Percentiles rank a stretch among this genome's conserved stretches.
Conservation (phyloP, 257 asterid genomes). For the Jaltomata sinuosa region DNA sequence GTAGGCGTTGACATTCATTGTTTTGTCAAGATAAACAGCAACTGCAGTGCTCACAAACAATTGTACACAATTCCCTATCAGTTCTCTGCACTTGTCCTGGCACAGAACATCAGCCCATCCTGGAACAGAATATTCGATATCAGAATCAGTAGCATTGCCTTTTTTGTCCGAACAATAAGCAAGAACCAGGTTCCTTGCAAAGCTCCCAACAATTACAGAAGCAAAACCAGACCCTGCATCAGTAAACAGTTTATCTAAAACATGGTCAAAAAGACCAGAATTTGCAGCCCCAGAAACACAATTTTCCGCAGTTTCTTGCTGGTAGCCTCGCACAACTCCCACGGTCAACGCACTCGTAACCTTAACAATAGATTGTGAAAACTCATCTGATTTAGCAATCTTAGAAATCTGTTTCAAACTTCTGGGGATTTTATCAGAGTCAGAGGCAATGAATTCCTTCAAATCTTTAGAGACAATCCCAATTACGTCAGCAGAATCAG, state of each 20-base stretch:
- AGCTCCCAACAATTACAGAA: slow-evolving; percentile 61
- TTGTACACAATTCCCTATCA: slow-evolving; percentile 41
- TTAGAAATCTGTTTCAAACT: slow-evolving; percentile 63
- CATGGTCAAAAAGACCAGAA: slow-evolving; percentile 18
- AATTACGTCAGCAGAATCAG: slow-evolving; percentile 57
- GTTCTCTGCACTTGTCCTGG: slow-evolving; percentile 39
- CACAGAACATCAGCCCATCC: slow-evolving; percentile 33
- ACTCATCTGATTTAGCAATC: slow-evolving; percentile 39
- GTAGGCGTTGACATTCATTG: slow-evolving; percentile 41
- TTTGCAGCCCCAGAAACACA: not conserved
- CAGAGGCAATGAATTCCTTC: slow-evolving; percentile 44
- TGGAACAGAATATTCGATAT: not conserved
- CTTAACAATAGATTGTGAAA: slow-evolving; percentile 31
- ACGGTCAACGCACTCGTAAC: slow-evolving; percentile 39
- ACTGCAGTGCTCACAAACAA: slow-evolving; percentile 59
- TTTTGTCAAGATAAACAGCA: slow-evolving; percentile 54
- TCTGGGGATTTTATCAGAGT: slow-evolving; percentile 57
- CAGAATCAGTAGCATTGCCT: not conserved
- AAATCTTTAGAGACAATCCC: slow-evolving; percentile 53
- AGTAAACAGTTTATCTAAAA: slow-evolving; percentile 41
- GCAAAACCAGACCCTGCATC: slow-evolving; percentile 64
- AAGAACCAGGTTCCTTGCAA: slow-evolving; percentile 46
- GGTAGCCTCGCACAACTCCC: slow-evolving; percentile 41
- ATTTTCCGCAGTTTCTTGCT: slow-evolving; percentile 1
- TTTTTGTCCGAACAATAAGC: slow-evolving; percentile 23